These are phyloP conservation scores for Penicillium sp. DNA, from an alignment of 2,329 filamentous ascomycete genomes.

Conservation along the genomic window DNA sequence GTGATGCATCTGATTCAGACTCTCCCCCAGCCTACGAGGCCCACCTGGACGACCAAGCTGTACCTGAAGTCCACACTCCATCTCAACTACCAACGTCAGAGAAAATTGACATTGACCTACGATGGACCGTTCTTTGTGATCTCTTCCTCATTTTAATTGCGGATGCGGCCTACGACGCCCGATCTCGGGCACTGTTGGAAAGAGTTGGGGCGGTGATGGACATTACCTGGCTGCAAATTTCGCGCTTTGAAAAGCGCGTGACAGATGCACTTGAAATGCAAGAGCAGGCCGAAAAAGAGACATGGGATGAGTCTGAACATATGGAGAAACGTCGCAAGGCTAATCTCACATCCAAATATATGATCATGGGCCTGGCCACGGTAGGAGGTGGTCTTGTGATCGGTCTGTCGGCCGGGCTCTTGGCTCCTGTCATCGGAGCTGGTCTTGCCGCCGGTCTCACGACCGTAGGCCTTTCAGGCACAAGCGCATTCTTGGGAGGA, in stretches of 20 bases:
- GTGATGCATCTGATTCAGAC: slow-evolving; percentile 43
- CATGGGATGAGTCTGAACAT: slow-evolving; percentile 95
- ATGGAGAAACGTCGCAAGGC: slow-evolving; percentile 79
- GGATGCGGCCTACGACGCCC: slow-evolving; percentile 87
- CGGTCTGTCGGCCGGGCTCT: slow-evolving; percentile 81
- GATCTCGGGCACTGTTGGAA: slow-evolving; percentile 79
- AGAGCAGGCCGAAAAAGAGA: slow-evolving; percentile 86
- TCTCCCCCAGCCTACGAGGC: slow-evolving; percentile 53
- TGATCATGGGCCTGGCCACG: slow-evolving; percentile 95
- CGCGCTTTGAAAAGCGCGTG: slow-evolving; percentile 92
- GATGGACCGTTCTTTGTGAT: slow-evolving; percentile 96
- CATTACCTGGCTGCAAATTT: slow-evolving; percentile 87
- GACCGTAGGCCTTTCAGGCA: slow-evolving; percentile 87
- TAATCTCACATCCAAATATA: slow-evolving; percentile 73
- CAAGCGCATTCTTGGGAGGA: slow-evolving; percentile 80
- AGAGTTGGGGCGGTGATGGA: slow-evolving; percentile 72
- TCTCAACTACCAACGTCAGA: slow-evolving; percentile 74
- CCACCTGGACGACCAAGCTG: slow-evolving; percentile 61
- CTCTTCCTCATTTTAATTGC: slow-evolving; percentile 92
- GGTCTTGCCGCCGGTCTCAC: slow-evolving; percentile 92
- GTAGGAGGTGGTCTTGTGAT: slow-evolving; percentile 94
- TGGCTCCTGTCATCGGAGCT: slow-evolving; percentile 89
- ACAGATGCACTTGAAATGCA: slow-evolving; percentile 98
- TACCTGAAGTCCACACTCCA: slow-evolving; percentile 74
- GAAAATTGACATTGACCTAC: slow-evolving; percentile 89